Evolutionary conservation across 129 eudicot species (phyloP).

Genomic region (Escallonia rubra): DNA sequence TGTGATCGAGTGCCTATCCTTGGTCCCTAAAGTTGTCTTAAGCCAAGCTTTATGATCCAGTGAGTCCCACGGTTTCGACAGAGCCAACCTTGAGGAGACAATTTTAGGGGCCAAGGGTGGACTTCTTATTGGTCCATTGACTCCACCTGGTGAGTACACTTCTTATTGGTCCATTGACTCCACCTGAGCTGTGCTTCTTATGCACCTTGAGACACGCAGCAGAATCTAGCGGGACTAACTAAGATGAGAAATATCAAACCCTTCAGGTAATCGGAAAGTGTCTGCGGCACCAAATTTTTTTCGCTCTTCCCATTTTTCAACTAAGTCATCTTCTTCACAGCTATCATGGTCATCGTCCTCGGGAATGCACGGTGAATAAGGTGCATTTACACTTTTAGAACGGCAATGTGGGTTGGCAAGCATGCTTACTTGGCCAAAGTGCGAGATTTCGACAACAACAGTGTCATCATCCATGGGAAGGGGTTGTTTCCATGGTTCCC

Average conservation of each 20-base stretch:
- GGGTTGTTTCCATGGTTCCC: constrained; percentile 90
- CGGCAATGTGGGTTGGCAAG: constrained; percentile 35
- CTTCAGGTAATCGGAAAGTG: constrained; percentile 54
- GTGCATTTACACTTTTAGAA: constrained; percentile 44
- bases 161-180: no score
- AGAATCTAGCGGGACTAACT: constrained; percentile 18
- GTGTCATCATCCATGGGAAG: constrained; percentile 58
- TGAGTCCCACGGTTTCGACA: no score
- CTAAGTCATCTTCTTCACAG: constrained; percentile 27
- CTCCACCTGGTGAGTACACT: no score
- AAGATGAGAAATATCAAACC: constrained; percentile 37
- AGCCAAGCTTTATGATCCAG: no score
- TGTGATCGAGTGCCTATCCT: no score
- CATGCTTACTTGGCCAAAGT: constrained; percentile 59
- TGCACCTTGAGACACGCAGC: no score
- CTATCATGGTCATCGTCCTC: constrained; percentile 35
- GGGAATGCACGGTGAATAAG: constrained; percentile 36
- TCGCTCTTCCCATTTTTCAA: constrained; percentile 44
- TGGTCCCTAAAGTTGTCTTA: no score
- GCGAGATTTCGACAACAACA: constrained; percentile 56
- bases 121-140: no score
- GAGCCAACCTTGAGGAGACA: no score
- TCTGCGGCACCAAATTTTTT: constrained; percentile 70
- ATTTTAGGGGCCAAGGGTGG: no score
- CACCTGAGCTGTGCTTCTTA: no score